Evolutionary conservation across 306 rosid genomes (phyloP).

Genomic region (Sicyos edulis): DNA sequence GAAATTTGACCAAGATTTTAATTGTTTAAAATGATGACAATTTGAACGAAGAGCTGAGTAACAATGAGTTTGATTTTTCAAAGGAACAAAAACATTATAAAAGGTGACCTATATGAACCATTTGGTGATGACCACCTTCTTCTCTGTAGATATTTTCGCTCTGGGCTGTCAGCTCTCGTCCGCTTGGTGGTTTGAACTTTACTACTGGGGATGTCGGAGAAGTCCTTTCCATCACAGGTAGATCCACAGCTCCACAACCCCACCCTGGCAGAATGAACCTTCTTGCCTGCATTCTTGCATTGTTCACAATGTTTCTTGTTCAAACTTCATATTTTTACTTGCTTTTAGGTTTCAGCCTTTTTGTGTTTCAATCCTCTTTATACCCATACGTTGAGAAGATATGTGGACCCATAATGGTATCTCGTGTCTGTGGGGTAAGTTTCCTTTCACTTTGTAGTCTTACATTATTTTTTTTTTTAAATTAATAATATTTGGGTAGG

Average conservation of each 20-base stretch:
- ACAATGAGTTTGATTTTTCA: neutral
- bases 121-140: conserved; percentile 5
- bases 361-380: conserved; percentile 44
- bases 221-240: conserved; percentile 67
- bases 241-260: neutral
- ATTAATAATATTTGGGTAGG: no score
- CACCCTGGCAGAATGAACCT: neutral
- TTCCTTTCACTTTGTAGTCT: neutral
- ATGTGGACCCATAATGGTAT: conserved; percentile 41
- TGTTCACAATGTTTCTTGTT: conserved; percentile 1
- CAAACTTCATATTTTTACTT: conserved; percentile 14
- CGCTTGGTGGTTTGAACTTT: conserved; percentile 59
- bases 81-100: conserved; percentile 2
- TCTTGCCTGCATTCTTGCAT: neutral
- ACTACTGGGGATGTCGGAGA: conserved; percentile 59
- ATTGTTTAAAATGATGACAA: neutral
- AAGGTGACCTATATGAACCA: neutral
- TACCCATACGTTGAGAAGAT: conserved; percentile 44
- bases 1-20: no score
- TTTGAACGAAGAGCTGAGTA: neutral
- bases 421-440: conserved; percentile 45
- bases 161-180: conserved; percentile 70
- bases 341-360: conserved; percentile 48
- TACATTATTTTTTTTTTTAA: neutral
- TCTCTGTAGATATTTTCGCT: conserved; percentile 62